A percentile compares a stretch with the other conserved stretches of the same genome.
phyloP scores from a whole-genome alignment of 192 early-diverging fungal species.

The Entophlyctis luteolus region DNA sequence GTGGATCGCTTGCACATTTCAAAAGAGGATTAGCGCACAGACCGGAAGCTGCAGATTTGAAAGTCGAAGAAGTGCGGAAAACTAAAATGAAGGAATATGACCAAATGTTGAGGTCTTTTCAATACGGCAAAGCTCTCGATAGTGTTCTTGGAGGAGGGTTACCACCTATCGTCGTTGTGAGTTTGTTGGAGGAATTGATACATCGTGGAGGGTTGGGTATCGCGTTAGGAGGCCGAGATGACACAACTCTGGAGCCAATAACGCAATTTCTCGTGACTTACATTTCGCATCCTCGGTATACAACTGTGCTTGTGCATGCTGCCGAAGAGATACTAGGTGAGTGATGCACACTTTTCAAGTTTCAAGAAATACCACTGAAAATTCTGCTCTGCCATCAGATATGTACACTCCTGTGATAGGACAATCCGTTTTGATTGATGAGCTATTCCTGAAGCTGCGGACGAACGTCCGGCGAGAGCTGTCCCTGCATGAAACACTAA shows the following conservation, averaged over 20 bases:
- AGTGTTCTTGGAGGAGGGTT: constrained; percentile 64
- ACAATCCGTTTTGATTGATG: constrained; percentile 76
- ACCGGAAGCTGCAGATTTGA: constrained; percentile 64
- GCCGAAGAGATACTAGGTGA: constrained; percentile 69
- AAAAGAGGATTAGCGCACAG: constrained; percentile 55
- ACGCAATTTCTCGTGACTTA: constrained; percentile 76
- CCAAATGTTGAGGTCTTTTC: constrained; percentile 74
- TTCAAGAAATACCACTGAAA: constrained; percentile 10
- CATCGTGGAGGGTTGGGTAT: constrained; percentile 74
- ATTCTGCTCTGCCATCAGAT: constrained; percentile 48
- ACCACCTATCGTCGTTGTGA: constrained; percentile 56
- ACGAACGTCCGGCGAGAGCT: constrained; percentile 77
- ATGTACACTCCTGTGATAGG: constrained; percentile 78
- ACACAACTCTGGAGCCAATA: constrained; percentile 78
- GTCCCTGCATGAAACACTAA: constrained; percentile 69
- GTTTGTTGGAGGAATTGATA: constrained; percentile 84
- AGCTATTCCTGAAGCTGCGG: constrained; percentile 64
- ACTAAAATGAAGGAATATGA: constrained; percentile 75
- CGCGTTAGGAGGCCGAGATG: constrained; percentile 84
- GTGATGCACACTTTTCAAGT: not conserved
- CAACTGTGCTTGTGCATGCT: constrained; percentile 72
- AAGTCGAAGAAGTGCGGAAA: constrained; percentile 64
- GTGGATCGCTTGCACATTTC: constrained; percentile 71
- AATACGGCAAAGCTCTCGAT: constrained; percentile 87
- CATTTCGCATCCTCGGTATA: constrained; percentile 78